These are phyloP conservation scores for Fusarium succisae DNA, from an alignment of 2,329 filamentous ascomycete genomes.

Conservation along the genomic window DNA sequence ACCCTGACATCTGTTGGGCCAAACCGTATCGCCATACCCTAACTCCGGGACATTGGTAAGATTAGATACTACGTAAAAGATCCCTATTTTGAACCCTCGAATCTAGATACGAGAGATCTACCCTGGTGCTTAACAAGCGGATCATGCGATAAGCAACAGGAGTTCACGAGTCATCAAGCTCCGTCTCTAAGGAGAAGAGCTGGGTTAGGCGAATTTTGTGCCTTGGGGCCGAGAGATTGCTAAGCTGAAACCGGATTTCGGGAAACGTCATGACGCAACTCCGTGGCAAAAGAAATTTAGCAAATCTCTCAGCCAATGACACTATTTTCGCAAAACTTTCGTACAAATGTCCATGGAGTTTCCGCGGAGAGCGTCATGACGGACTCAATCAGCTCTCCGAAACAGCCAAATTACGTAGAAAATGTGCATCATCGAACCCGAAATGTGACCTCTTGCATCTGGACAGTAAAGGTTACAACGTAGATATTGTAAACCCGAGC, in stretches of 20 bases:
- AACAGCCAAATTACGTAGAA: neutral
- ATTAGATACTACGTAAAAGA: neutral
- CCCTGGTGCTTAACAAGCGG: constrained; percentile 17
- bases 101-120: constrained; percentile 25
- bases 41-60: constrained; percentile 6
- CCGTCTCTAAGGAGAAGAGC: neutral
- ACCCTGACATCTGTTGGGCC: neutral
- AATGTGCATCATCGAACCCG: neutral
- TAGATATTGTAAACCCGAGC: neutral
- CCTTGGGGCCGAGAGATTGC: neutral
- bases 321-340: constrained; percentile 3
- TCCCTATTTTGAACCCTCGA: neutral
- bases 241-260: constrained; percentile 17
- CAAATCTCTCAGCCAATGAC: neutral
- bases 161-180: neutral
- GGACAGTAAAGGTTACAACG: neutral
- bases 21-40: neutral
- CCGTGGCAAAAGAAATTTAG: constrained; percentile 1
- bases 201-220: neutral
- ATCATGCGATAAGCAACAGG: constrained; percentile 13
- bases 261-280: constrained; percentile 6
- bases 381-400: neutral
- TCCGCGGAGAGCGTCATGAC: neutral
- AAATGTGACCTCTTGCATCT: neutral
- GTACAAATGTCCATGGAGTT: constrained; percentile 2